Base-by-base conservation (phyloP, 768 basidiomycete genomes). In the Tylopilus felleus region DNA sequence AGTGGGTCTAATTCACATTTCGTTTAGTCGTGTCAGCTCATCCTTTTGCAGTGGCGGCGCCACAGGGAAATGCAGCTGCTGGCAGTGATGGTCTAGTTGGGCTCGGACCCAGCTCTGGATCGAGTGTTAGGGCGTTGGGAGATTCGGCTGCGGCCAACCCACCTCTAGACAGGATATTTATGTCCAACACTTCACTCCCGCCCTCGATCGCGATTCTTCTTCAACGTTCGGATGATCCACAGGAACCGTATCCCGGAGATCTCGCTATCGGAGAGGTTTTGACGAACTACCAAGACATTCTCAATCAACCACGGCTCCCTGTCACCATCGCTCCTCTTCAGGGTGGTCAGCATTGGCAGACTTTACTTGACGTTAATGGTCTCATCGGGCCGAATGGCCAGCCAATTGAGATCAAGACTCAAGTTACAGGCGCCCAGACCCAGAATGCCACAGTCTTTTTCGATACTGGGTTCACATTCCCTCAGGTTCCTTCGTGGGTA, bases 401-500 rank as follows among this genome's bases (percentile, higher is more conserved):
- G 27, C 54, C 71, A 17, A 79, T 86, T 40, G 60, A 71, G 19
- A 60, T 83, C 43, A 63, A 59, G 5, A 79, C 81, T 0, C 69
- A 65, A 25, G 85, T 87, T 16, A 61, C 70, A 10, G 69, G 75
- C 28, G 66, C 70, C 25, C 68, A 78, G 43, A 69, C 68, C 10
- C 70, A 71, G 16, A 82, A 82, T 58, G 71, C 81, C 8, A 85
- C 84, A 2, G 80, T 79, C 5, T 74, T 90, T 4, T 71, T 89
- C 28, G 88, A 90, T 63, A 83, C 84, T 5, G 88, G 88, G 0
- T 88, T 85, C 65, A 77, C 84, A 0, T 71, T 88, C 3, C 79
- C 84, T 13, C 86, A 88, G 63, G 75, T 87, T 36, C 75, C 83
- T 47, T 58, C 71, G 80, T 81, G 64, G 43, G 73, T 28, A n/a